Evolutionary conservation across 2,329 filamentous ascomycete genomes (phyloP).

Genomic region (Penicillium thymicola): DNA sequence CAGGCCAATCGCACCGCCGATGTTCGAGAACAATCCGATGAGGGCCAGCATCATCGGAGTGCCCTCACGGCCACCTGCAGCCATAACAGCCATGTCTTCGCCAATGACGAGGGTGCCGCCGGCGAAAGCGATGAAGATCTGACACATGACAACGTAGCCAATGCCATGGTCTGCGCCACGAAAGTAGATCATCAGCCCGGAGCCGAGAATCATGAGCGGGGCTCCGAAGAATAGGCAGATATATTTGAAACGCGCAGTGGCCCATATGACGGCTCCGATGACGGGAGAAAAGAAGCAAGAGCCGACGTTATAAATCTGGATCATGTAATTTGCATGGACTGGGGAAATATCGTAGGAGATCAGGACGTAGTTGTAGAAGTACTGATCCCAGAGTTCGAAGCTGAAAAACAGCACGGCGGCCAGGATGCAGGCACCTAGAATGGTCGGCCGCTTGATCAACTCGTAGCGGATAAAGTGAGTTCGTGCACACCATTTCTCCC

Average conservation of each 20-base stretch:
- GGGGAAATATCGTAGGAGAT: conserved; percentile 50
- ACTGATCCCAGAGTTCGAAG: conserved; percentile 54
- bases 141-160: conserved; percentile 53
- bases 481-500: conserved; percentile 53
- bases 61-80: conserved; percentile 53
- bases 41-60: conserved; percentile 47
- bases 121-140: conserved; percentile 55
- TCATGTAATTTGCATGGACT: conserved; percentile 46
- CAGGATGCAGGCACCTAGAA: conserved; percentile 52
- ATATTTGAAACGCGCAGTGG: conserved; percentile 53
- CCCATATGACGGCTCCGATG: conserved; percentile 50
- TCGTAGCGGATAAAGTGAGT: conserved; percentile 55
- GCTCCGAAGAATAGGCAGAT: conserved; percentile 51
- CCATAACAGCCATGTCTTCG: conserved; percentile 58
- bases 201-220: conserved; percentile 51
- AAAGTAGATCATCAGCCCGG: conserved; percentile 57
- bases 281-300: conserved; percentile 51
- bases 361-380: conserved; percentile 54
- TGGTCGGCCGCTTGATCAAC: conserved; percentile 50
- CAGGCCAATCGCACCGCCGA: conserved; percentile 37
- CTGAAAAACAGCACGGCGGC: conserved; percentile 48
- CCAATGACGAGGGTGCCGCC: conserved; percentile 54
- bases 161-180: conserved; percentile 49
- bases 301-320: conserved; percentile 54
- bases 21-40: conserved; percentile 33